Conservation (phyloP, 768 basidiomycete genomes). For the Porpolomopsis calyptriformis region DNA sequence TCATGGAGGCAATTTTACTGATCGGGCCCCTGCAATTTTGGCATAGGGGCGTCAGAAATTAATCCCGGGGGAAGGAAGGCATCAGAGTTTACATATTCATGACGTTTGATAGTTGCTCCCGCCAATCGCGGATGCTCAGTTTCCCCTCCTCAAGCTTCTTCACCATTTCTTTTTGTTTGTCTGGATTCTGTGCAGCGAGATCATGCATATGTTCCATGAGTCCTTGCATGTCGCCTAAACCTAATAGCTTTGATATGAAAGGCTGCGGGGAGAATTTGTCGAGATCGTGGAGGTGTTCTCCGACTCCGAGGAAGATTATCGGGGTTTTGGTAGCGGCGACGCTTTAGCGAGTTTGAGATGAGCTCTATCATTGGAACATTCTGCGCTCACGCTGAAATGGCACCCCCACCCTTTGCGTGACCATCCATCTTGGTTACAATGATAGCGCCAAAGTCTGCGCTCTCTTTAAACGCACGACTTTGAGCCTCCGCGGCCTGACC, state of each 20-base stretch:
- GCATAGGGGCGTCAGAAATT: not conserved
- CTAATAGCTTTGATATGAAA: constrained; percentile 93
- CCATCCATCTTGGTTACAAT: constrained; percentile 99
- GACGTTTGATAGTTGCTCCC: constrained; percentile 93
- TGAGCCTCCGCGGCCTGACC: constrained; percentile 98
- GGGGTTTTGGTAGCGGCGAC: constrained; percentile 99
- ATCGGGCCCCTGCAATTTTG: constrained; percentile 75
- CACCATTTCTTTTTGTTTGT: constrained; percentile 95
- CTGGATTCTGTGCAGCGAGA: constrained; percentile 83
- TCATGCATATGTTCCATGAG: constrained; percentile 99
- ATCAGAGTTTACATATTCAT: constrained; percentile 81
- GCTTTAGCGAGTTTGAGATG: constrained; percentile 29
- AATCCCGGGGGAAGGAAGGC: not conserved
- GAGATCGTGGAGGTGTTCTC: constrained; percentile 95
- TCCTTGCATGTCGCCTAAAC: constrained; percentile 93
- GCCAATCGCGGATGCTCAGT: constrained; percentile 93
- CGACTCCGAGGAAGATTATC: constrained; percentile 96
- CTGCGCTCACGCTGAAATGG: constrained; percentile 86
- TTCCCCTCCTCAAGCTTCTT: constrained; percentile 97
- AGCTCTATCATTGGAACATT: not conserved
- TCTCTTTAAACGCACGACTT: constrained; percentile 94
- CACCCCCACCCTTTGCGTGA: constrained; percentile 97
- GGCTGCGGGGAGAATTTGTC: constrained; percentile 94
- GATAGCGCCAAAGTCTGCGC: constrained; percentile 94
- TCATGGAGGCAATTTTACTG: constrained; percentile 98